phyloP scores from a whole-genome alignment of 306 rosid species.

The Casuarina glauca region DNA sequence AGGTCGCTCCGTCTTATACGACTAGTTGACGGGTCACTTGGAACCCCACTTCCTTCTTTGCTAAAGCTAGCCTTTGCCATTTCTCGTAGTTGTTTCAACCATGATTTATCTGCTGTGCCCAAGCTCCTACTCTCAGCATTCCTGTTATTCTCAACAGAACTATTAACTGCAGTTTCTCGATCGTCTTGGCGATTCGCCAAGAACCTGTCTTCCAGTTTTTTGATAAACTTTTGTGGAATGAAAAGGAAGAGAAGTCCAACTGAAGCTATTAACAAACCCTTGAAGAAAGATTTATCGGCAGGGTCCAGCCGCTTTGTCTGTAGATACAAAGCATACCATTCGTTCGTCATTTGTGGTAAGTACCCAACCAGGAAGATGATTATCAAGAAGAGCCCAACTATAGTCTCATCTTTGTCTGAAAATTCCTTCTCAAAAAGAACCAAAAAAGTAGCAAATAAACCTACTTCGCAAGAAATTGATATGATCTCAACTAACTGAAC shows the following conservation, averaged over 20 bases:
- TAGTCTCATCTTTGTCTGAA: constrained; percentile 41
- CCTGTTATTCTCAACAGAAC: constrained; percentile 29
- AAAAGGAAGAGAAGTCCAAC: constrained; percentile 59
- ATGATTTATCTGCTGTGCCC: constrained; percentile 57
- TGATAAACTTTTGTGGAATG: constrained; percentile 52
- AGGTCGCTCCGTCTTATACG: constrained; percentile 53
- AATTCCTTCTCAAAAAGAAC: constrained; percentile 48
- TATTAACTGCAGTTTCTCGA: constrained; percentile 25
- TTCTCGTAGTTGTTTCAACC: constrained; percentile 67
- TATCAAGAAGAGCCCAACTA: constrained; percentile 59
- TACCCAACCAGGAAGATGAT: constrained; percentile 62
- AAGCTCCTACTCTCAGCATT: constrained; percentile 47
- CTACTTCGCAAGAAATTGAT: constrained; percentile 57
- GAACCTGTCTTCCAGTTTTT: constrained; percentile 54
- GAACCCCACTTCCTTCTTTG: constrained; percentile 48
- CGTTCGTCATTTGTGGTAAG: constrained; percentile 56
- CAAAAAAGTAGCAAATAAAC: constrained; percentile 49
- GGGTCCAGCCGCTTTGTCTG: constrained; percentile 65
- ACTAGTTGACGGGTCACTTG: constrained; percentile 77
- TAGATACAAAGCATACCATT: constrained; percentile 73
- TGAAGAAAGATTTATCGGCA: constrained; percentile 48
- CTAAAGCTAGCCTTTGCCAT: constrained; percentile 72
- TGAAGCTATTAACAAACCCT: constrained; percentile 60
- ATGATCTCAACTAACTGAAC: constrained; percentile 86
- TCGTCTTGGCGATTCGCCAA: constrained; percentile 34